These are phyloP conservation scores for Pleurotus citrinopileatus DNA, from an alignment of 768 basidiomycete species.

Conservation along the genomic window DNA sequence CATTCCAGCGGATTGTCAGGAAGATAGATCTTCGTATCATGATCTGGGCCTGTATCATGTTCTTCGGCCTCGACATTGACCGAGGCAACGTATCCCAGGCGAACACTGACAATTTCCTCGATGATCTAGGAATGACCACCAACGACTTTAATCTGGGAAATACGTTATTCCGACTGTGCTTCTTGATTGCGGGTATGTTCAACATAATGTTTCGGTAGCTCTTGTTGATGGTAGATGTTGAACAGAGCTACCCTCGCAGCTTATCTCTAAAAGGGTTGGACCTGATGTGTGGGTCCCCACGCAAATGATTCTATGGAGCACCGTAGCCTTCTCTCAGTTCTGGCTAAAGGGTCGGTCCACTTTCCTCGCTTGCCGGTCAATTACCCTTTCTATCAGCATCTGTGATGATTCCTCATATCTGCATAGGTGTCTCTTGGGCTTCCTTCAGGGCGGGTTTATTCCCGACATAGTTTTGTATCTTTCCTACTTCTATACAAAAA, in stretches of 20 bases:
- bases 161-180: slow-evolving; percentile 49
- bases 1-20: slow-evolving; percentile 43
- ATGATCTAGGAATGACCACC: slow-evolving; percentile 57
- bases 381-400: not conserved
- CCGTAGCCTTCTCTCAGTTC: slow-evolving; percentile 54
- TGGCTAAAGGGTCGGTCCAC: slow-evolving; percentile 51
- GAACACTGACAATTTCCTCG: slow-evolving; percentile 67
- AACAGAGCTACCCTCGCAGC: slow-evolving; percentile 61
- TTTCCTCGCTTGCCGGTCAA: slow-evolving; percentile 53
- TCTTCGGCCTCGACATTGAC: slow-evolving; percentile 58
- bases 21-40: slow-evolving; percentile 61
- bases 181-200: slow-evolving; percentile 36
- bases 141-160: slow-evolving; percentile 67
- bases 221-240: too few relatives aligned
- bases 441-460: slow-evolving; percentile 65
- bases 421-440: slow-evolving; percentile 48
- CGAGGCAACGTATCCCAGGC: slow-evolving; percentile 63
- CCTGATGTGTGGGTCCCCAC: slow-evolving; percentile 66
- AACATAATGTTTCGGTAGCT: not conserved
- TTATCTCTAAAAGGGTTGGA: slow-evolving; percentile 64
- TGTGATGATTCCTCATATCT: not conserved
- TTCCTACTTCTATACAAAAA: slow-evolving; percentile 62
- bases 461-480: slow-evolving; percentile 65
- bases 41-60: slow-evolving; percentile 62
- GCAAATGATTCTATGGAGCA: slow-evolving; percentile 60